Conservation (phyloP, 805 yeast species). For the Zygosaccharomyces pseudorouxii region DNA sequence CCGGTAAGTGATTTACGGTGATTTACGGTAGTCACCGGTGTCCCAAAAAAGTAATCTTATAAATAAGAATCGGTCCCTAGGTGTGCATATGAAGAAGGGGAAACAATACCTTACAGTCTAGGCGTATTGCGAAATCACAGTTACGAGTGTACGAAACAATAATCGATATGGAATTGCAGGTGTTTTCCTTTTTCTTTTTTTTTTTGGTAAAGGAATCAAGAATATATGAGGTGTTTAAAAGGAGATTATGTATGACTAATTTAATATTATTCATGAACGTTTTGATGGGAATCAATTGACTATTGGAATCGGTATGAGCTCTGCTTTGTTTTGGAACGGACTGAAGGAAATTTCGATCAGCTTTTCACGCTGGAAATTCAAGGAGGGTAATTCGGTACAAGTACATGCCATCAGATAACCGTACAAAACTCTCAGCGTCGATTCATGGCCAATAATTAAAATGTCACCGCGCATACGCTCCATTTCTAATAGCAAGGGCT, state of each 20-base stretch:
- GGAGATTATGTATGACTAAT: background rate
- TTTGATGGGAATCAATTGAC: background rate
- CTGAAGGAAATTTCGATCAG: constrained; percentile 82
- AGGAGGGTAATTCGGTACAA: constrained; percentile 76
- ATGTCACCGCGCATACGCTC: constrained; percentile 88
- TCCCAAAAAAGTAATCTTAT: background rate
- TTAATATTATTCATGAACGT: background rate
- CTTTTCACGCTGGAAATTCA: constrained; percentile 75
- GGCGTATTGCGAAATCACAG: too few species aligned
- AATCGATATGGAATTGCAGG: too few species aligned
- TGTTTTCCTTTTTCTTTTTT: background rate
- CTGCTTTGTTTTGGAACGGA: constrained; percentile 74
- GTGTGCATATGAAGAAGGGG: too few species aligned
- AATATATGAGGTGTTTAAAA: background rate
- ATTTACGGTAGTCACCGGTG: background rate
- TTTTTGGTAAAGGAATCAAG: too few species aligned
- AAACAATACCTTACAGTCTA: too few species aligned
- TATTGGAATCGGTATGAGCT: constrained; percentile 40
- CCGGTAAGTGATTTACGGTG: background rate
- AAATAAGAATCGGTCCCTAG: background rate
- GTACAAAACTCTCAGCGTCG: constrained; percentile 80
- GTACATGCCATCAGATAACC: constrained; percentile 94
- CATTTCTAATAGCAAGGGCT: constrained; percentile 88
- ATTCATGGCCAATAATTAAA: constrained; percentile 87
- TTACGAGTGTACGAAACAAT: too few species aligned